Evolutionary conservation across 805 yeast genomes (phyloP).

Genomic region (Candida parachauliodes): DNA sequence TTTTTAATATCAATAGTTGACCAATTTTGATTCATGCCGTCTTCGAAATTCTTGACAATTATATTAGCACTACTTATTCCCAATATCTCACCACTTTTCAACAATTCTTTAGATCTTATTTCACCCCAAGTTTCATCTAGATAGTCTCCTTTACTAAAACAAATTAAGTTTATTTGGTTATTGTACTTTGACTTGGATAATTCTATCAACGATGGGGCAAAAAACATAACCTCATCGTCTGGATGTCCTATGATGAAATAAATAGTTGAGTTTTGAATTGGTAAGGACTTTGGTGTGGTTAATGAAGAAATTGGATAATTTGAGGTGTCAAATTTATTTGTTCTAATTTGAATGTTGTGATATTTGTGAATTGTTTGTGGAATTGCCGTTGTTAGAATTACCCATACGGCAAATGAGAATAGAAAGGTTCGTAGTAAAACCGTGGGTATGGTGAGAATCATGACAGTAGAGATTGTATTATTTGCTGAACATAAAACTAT

Average conservation of each 20-base stretch:
- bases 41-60: slow-evolving; percentile 44
- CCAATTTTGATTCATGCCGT: slow-evolving; percentile 73
- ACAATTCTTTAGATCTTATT: slow-evolving; percentile 58
- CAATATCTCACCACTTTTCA: slow-evolving; percentile 48
- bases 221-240: slow-evolving; percentile 98
- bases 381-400: slow-evolving; percentile 33
- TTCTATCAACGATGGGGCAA: slow-evolving; percentile 71
- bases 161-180: slow-evolving; percentile 56
- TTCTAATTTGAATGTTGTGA: slow-evolving; percentile 24
- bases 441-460: slow-evolving; percentile 10
- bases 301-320: slow-evolving; percentile 36
- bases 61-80: slow-evolving; percentile 46
- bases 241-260: slow-evolving; percentile 86
- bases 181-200: slow-evolving; percentile 42
- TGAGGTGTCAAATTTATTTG: slow-evolving; percentile 18
- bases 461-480: no score
- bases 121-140: slow-evolving; percentile 66
- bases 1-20: slow-evolving; percentile 38
- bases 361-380: slow-evolving; percentile 35
- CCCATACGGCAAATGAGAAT: slow-evolving; percentile 33
- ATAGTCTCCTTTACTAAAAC: slow-evolving; percentile 72
- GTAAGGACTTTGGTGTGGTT: slow-evolving; percentile 31
- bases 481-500: slow-evolving; percentile 3
- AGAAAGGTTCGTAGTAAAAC: slow-evolving; percentile 15
- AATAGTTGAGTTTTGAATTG: slow-evolving; percentile 33